phyloP scores from a whole-genome alignment of 495 filamentous ascomycete species.

The Xylaria scruposa region DNA sequence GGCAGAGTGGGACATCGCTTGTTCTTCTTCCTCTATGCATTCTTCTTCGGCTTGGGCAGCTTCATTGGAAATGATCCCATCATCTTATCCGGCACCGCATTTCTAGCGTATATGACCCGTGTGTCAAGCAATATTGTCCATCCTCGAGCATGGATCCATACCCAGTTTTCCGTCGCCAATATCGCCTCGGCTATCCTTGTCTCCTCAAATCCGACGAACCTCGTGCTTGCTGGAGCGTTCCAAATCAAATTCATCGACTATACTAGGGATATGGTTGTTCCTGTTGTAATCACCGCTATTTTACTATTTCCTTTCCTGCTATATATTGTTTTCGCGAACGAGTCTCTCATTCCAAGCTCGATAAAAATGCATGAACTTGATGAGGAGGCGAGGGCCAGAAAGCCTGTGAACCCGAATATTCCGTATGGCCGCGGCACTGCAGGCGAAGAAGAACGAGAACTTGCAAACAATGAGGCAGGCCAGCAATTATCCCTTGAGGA shows the following conservation, averaged over 20 bases:
- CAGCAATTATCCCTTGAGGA: slow-evolving; percentile 66
- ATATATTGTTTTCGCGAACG: slow-evolving; percentile 67
- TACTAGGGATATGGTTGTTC: slow-evolving; percentile 73
- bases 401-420: slow-evolving; percentile 72
- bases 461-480: slow-evolving; percentile 52
- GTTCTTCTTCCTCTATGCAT: slow-evolving; percentile 71
- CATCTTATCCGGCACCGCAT: slow-evolving; percentile 71
- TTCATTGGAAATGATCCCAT: slow-evolving; percentile 76
- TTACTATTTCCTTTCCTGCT: slow-evolving; percentile 69
- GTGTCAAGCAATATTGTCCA: slow-evolving; percentile 72
- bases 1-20: slow-evolving; percentile 66
- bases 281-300: slow-evolving; percentile 66
- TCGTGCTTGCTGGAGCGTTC: slow-evolving; percentile 73
- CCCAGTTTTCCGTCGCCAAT: slow-evolving; percentile 72
- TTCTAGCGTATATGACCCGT: slow-evolving; percentile 74
- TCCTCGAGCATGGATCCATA: slow-evolving; percentile 70
- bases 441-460: slow-evolving; percentile 58
- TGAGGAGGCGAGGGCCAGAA: slow-evolving; percentile 57
- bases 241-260: slow-evolving; percentile 70
- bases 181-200: slow-evolving; percentile 72
- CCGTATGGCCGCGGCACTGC: slow-evolving; percentile 63
- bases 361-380: slow-evolving; percentile 71
- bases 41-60: slow-evolving; percentile 69
- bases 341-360: slow-evolving; percentile 63
- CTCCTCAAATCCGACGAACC: slow-evolving; percentile 74